These are phyloP conservation scores for Dothideomycetes sp. DNA, from an alignment of 2,329 filamentous ascomycete genomes.

Conservation along the genomic window DNA sequence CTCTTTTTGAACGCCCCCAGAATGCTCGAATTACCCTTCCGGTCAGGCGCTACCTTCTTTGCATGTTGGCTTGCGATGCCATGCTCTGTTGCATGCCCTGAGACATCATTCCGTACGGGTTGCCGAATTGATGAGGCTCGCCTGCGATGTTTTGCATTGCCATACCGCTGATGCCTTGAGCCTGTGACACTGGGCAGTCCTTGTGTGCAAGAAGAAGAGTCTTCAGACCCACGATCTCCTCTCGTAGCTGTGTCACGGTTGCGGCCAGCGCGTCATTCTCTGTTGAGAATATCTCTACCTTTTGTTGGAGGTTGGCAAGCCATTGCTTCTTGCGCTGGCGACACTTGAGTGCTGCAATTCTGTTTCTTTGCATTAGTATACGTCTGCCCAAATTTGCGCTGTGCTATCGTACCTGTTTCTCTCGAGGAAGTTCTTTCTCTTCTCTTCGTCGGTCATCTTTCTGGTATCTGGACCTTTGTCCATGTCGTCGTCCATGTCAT, in stretches of 20 bases:
- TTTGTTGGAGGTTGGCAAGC: constrained; percentile 87
- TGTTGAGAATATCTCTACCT: constrained; percentile 83
- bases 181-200: constrained; percentile 85
- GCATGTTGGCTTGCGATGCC: constrained; percentile 25
- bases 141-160: constrained; percentile 43
- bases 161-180: constrained; percentile 58
- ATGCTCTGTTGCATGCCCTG: constrained; percentile 25
- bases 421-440: constrained; percentile 95
- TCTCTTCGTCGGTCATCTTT: constrained; percentile 98
- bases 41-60: constrained; percentile 23
- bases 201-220: constrained; percentile 89
- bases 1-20: constrained; percentile 9
- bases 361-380: constrained; percentile 33
- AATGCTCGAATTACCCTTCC: not conserved
- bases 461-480: constrained; percentile 44
- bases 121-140: constrained; percentile 33
- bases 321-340: constrained; percentile 98
- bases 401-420: constrained; percentile 66
- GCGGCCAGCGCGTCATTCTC: constrained; percentile 83
- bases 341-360: constrained; percentile 92
- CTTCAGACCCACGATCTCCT: constrained; percentile 92
- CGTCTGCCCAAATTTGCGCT: not conserved
- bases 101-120: constrained; percentile 41
- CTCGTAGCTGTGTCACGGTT: constrained; percentile 74
- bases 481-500: constrained; percentile 45